These are phyloP conservation scores for Pythium biforme DNA, from an alignment of 352 stramenopile species.

Conservation along the genomic window DNA sequence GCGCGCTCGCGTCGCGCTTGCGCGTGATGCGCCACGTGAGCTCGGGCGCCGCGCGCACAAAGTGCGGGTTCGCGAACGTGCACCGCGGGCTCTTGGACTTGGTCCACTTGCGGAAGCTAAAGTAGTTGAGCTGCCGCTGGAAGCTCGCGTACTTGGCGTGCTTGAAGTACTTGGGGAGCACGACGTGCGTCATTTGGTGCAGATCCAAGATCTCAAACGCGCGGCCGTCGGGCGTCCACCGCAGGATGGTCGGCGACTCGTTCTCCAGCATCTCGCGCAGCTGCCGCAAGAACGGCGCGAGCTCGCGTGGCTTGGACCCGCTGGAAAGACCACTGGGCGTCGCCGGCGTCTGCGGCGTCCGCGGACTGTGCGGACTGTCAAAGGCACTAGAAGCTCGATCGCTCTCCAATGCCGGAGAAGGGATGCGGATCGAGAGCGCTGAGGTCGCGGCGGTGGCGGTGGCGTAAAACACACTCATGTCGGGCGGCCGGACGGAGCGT, in stretches of 20 bases:
- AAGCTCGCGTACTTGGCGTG: constrained; percentile 94
- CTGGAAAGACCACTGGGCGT: too few species aligned
- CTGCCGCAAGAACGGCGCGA: constrained; percentile 54
- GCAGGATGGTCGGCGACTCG: constrained; percentile 33
- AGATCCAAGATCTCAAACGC: constrained; percentile 41
- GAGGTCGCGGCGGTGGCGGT: too few species aligned
- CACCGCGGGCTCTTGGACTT: constrained; percentile 77
- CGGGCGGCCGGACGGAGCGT: too few species aligned
- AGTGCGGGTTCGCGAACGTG: constrained; percentile 66
- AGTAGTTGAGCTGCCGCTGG: constrained; percentile 94
- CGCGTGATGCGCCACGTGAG: constrained; percentile 29
- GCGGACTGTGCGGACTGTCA: too few species aligned
- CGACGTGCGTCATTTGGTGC: constrained; percentile 31
- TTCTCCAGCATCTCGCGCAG: constrained; percentile 52
- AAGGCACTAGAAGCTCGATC: background rate
- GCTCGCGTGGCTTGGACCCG: constrained; percentile 21
- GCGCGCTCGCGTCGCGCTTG: constrained; percentile 17
- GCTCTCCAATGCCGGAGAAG: background rate
- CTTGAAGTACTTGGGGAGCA: constrained; percentile 93
- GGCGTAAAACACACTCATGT: too few species aligned
- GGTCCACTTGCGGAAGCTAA: constrained; percentile 91
- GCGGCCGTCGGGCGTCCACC: constrained; percentile 32
- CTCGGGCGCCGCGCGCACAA: constrained; percentile 28
- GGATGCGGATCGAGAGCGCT: constrained; percentile 1
- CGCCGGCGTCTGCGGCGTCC: background rate